Evolutionary conservation across 352 stramenopile genomes (phyloP).

Genomic region (Halophytophthora polymorphica): DNA sequence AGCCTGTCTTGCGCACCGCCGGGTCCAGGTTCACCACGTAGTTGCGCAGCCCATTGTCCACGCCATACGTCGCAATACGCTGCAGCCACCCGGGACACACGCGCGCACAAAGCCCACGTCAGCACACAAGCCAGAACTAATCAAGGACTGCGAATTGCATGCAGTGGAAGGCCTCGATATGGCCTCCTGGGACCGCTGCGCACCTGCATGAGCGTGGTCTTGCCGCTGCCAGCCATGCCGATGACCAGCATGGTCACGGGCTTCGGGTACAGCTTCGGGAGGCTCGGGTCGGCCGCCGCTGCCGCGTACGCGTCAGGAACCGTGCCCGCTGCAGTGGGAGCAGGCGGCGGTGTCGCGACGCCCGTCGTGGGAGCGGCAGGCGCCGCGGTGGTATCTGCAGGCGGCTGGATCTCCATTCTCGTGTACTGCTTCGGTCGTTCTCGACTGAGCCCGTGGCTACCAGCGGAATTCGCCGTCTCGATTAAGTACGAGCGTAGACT

Average conservation of each 20-base stretch:
- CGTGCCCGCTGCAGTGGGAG: background rate
- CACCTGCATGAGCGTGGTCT: conserved; percentile 94
- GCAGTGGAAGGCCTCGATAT: background rate
- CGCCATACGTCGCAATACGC: conserved; percentile 66
- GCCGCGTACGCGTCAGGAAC: conserved; percentile 11
- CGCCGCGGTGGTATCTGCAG: background rate
- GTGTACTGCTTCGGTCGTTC: background rate
- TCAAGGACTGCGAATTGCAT: background rate
- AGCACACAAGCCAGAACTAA: background rate
- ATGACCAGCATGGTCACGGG: conserved; percentile 87
- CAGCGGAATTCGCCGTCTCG: background rate
- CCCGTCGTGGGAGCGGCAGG: background rate
- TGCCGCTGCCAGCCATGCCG: conserved; percentile 96
- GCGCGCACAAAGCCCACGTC: too few species aligned
- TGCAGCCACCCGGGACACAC: conserved; percentile 4
- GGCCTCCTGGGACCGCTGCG: background rate
- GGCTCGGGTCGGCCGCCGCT: conserved; percentile 18
- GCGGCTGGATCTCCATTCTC: conserved; percentile 21
- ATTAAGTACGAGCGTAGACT: background rate
- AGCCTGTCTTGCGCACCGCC: conserved; percentile 94
- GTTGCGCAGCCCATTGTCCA: conserved; percentile 67
- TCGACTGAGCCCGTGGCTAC: background rate
- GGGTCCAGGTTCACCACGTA: conserved; percentile 99
- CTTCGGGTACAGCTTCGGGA: conserved; percentile 60
- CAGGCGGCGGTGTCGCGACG: conserved; percentile 6